phyloP scores from a whole-genome alignment of 1,284 basidiomycete species.

The Lentinula novae-zelandiae region DNA sequence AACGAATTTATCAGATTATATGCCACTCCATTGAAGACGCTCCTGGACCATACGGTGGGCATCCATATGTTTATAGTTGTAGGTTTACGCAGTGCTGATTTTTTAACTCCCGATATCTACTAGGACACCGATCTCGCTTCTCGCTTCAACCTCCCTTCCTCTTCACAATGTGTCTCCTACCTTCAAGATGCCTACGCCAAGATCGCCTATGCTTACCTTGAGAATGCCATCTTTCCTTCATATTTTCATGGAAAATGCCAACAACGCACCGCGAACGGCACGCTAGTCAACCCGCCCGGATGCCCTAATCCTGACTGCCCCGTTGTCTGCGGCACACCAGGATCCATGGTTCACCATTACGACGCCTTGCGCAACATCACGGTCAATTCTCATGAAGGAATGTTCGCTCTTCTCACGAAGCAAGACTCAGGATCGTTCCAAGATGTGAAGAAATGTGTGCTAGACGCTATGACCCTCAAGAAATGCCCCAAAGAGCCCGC shows the following conservation, averaged over 20 bases:
- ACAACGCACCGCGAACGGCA: conserved; percentile 30
- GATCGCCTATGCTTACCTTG: conserved; percentile 39
- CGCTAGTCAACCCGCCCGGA: conserved; percentile 48
- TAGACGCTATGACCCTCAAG: conserved; percentile 20
- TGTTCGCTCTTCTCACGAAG: conserved; percentile 31
- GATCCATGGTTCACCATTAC: conserved; percentile 59
- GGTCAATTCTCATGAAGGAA: conserved; percentile 18
- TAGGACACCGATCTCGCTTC: neutral
- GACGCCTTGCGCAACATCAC: conserved; percentile 19
- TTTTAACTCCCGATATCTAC: neutral
- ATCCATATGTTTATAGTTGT: neutral
- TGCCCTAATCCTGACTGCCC: conserved; percentile 78
- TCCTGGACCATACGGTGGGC: conserved; percentile 38
- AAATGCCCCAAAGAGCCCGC: conserved; percentile 2
- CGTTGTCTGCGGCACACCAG: conserved; percentile 75
- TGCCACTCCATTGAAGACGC: conserved; percentile 31
- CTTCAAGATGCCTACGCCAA: conserved; percentile 43
- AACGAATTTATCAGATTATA: conserved; percentile 52
- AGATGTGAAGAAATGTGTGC: conserved; percentile 36
- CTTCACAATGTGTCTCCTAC: conserved; percentile 37
- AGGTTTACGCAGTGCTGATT: neutral
- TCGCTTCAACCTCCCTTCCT: neutral
- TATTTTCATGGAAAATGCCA: conserved; percentile 78
- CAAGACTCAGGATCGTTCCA: conserved; percentile 38
- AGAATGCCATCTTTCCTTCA: conserved; percentile 53